Evolutionary conservation across 768 basidiomycete genomes (phyloP).

Genomic region (Asterophora parasitica): DNA sequence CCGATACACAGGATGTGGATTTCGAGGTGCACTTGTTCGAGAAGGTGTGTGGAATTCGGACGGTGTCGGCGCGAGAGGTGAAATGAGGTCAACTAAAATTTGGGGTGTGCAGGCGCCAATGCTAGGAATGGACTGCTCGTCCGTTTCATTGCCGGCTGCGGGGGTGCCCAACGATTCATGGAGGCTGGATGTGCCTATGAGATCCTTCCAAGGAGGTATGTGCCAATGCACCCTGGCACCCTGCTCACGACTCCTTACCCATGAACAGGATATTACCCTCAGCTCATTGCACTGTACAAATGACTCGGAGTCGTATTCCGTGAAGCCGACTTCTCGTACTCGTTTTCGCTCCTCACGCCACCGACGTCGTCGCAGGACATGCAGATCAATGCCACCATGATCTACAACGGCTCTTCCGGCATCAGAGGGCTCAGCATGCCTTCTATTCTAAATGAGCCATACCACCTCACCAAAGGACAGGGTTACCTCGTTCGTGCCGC

Average conservation of each 20-base stretch:
- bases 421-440: conserved; percentile 49
- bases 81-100: neutral
- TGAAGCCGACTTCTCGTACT: conserved; percentile 60
- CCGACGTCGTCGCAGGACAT: conserved; percentile 18
- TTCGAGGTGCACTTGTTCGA: conserved; percentile 74
- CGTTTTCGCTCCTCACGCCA: conserved; percentile 52
- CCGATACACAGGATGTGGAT: conserved; percentile 31
- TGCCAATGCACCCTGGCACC: neutral
- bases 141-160: conserved; percentile 38
- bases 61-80: neutral
- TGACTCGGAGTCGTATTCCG: conserved; percentile 55
- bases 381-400: conserved; percentile 43
- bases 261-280: conserved; percentile 62
- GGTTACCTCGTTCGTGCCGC: conserved; percentile 14
- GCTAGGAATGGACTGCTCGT: conserved; percentile 69
- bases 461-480: conserved; percentile 17
- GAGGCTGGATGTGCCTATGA: conserved; percentile 76
- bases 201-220: conserved; percentile 75
- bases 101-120: conserved; percentile 35
- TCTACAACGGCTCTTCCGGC: conserved; percentile 65
- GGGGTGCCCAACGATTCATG: conserved; percentile 35
- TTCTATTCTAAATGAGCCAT: conserved; percentile 25
- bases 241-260: neutral
- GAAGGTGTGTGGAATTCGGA: conserved; percentile 54
- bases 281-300: conserved; percentile 63